Evolutionary conservation across 371 early-diverging fungal genomes (phyloP), one percentile per base, ranked within the genome.

Genomic region (Actinomortierella wolfii): DNA sequence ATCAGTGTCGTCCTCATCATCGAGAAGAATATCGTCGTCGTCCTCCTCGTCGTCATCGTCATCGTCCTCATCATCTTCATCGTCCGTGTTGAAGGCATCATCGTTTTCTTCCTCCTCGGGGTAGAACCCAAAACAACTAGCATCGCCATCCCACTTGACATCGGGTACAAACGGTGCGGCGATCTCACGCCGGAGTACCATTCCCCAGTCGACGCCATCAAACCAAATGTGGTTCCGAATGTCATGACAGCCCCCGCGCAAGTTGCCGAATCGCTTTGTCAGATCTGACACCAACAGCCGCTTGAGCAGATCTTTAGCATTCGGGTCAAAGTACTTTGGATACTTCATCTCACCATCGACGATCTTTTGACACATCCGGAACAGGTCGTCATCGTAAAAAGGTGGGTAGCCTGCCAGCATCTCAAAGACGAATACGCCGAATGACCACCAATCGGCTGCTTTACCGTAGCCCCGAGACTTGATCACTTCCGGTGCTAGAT

Each of bases 401-500:
- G 68, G 74, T 34, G 61, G 69, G 43, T 75, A 68, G 2, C 68
- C 68, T 0, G 73, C 83, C 43, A 84, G 59, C 79, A 87, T 88
- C 80, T 95, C 95, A 68, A 90, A 95, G 28, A 95, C 87, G 47
- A 97, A 85, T 43, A 97, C 84, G n/a, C 97, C 97, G 54, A 95
- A 83, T 6, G 95, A 89, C 88, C 93, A 96, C 87, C 92, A 95
- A 77, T 96, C 97, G 1, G 94, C 97, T 0, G 93, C 91, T 63
- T 86, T 85, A 2, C 93, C 92, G 77, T 98, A 97, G 5, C 92
- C 96, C 64, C 91, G 87, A 28, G 92, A 89, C 71, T 88, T 87
- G 74, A 98, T 93, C 59, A 96, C 94, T 74, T 97, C 96, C 7
- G 97, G 97, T 0, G 97, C 93, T 46, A 97, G 86, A 71, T 97